These are phyloP conservation scores for Drechslerella stenobrocha DNA, from an alignment of 2,329 filamentous ascomycete genomes.

Conservation along the genomic window DNA sequence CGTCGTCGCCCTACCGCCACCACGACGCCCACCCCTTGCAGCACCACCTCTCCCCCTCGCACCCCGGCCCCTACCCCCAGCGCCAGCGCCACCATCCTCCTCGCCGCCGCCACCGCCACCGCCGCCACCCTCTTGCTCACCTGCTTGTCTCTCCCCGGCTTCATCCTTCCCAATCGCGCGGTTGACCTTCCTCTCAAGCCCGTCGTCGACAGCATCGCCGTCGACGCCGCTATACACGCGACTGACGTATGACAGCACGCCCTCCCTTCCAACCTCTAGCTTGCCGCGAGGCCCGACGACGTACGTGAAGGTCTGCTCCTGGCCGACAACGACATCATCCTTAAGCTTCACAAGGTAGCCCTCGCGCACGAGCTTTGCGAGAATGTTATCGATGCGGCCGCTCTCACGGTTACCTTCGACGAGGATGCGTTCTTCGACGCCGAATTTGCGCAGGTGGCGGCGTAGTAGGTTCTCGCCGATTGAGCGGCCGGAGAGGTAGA, in stretches of 20 bases:
- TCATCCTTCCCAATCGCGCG: slow-evolving; percentile 36
- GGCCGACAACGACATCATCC: slow-evolving; percentile 63
- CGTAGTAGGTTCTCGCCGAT: slow-evolving; percentile 78
- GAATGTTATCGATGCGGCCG: slow-evolving; percentile 73
- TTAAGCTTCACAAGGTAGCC: slow-evolving; percentile 77
- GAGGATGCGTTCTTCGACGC: slow-evolving; percentile 65
- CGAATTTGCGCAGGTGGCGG: slow-evolving; percentile 63
- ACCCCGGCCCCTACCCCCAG: neutral
- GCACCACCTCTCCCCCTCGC: slow-evolving; percentile 6
- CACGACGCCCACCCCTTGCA: neutral
- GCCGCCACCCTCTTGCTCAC: neutral
- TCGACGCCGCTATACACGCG: slow-evolving; percentile 55
- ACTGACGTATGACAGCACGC: slow-evolving; percentile 70
- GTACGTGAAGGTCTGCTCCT: slow-evolving; percentile 78
- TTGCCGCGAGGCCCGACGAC: slow-evolving; percentile 82
- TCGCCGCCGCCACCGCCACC: slow-evolving; percentile 1
- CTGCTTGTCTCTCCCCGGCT: slow-evolving; percentile 1
- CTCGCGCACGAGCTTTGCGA: slow-evolving; percentile 76
- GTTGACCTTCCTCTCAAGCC: slow-evolving; percentile 32
- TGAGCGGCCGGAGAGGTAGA: slow-evolving; percentile 72
- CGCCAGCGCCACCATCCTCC: neutral
- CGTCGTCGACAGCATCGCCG: slow-evolving; percentile 17
- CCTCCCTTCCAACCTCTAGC: slow-evolving; percentile 77
- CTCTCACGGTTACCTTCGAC: slow-evolving; percentile 73
- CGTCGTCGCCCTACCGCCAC: slow-evolving; percentile 6